A percentile compares a stretch with the other conserved stretches of the same genome.
Evolutionary conservation across 2,329 filamentous ascomycete species (phyloP).

Genomic region (Cladobotryum protrusum): DNA sequence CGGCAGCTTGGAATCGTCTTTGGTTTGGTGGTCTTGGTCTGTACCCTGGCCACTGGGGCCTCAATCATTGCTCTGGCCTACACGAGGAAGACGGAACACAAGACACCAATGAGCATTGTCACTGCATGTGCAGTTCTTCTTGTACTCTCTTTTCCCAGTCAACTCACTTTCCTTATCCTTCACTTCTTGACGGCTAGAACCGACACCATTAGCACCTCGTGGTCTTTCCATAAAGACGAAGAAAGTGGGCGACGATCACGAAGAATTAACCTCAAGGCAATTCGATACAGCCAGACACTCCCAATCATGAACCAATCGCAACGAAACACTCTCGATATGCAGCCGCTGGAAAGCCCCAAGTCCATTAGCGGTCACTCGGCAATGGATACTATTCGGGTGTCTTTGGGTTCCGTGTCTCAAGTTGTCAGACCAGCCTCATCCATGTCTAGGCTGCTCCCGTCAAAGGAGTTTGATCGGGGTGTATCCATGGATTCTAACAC

Average conservation of each 20-base stretch:
- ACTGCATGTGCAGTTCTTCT: slow-evolving; percentile 40
- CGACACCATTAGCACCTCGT: slow-evolving; percentile 13
- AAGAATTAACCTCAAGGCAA: slow-evolving; percentile 40
- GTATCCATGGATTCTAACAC: slow-evolving; percentile 43
- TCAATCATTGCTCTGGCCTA: slow-evolving; percentile 40
- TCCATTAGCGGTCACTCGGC: slow-evolving; percentile 30
- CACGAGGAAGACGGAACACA: slow-evolving; percentile 21
- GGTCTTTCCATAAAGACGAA: slow-evolving; percentile 26
- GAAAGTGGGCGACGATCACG: slow-evolving; percentile 10
- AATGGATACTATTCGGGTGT: slow-evolving; percentile 19
- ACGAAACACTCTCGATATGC: slow-evolving; percentile 31
- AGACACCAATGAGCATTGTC: slow-evolving; percentile 26
- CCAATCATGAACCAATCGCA: slow-evolving; percentile 27
- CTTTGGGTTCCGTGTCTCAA: slow-evolving; percentile 36
- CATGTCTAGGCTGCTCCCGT: slow-evolving; percentile 46
- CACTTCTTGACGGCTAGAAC: slow-evolving; percentile 36
- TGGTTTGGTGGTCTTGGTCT: slow-evolving; percentile 31
- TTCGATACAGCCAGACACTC: slow-evolving; percentile 45
- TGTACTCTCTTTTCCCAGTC: slow-evolving; percentile 38
- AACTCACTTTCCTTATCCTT: slow-evolving; percentile 43
- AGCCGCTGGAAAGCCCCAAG: slow-evolving; percentile 33
- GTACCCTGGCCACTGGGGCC: slow-evolving; percentile 38
- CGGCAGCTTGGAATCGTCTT: slow-evolving; percentile 21
- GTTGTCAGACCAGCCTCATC: slow-evolving; percentile 51
- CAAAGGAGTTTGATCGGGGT: slow-evolving; percentile 36